Evolutionary conservation across 305 asterid species (phyloP).

Genomic region (Nicotiana rustica): DNA sequence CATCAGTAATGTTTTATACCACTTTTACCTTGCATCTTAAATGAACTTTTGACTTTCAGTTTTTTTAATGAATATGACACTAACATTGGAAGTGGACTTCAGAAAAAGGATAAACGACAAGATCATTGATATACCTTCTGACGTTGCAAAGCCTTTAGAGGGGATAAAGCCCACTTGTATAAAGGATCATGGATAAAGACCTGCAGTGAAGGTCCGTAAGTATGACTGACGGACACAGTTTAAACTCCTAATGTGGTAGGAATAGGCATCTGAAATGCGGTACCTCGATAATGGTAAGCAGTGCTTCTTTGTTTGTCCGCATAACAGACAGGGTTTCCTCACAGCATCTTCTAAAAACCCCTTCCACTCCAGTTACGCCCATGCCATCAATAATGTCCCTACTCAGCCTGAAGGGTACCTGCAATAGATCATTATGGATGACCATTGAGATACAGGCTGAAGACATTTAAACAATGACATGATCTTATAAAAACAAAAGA

Average conservation of each 20-base stretch:
- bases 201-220: constrained; percentile 49
- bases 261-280: constrained; percentile 32
- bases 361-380: constrained; percentile 99
- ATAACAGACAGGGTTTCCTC: constrained; percentile 96
- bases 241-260: constrained; percentile 21
- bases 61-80: constrained; percentile 14
- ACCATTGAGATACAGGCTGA: constrained; percentile 6
- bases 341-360: constrained; percentile 95
- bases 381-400: constrained; percentile 95
- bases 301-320: constrained; percentile 96
- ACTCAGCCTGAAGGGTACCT: constrained; percentile 97
- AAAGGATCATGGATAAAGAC: constrained; percentile 98
- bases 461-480: constrained; percentile 27
- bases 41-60: constrained; percentile 21
- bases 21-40: neutral
- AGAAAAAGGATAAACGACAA: constrained; percentile 11
- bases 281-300: constrained; percentile 96
- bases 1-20: neutral
- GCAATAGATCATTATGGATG: constrained; percentile 38
- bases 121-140: constrained; percentile 73
- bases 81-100: constrained; percentile 19
- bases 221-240: neutral
- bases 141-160: constrained; percentile 96
- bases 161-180: constrained; percentile 98
- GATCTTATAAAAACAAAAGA: neutral